Evolutionary conservation across 305 asterid genomes (phyloP).

Genomic region (Coffea humblotiana): DNA sequence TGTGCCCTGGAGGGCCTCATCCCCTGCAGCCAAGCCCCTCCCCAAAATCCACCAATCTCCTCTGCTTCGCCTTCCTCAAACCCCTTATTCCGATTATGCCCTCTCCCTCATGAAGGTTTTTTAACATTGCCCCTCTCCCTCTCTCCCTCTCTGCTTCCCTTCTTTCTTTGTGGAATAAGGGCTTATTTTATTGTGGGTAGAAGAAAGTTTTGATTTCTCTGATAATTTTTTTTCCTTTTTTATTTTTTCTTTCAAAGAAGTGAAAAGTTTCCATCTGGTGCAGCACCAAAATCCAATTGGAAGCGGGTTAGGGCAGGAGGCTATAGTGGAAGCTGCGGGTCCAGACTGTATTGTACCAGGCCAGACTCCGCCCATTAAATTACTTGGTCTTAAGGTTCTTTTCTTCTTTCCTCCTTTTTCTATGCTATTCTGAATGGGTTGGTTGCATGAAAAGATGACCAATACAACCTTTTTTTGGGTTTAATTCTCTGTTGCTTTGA

Average conservation of each 20-base stretch:
- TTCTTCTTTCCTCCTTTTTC: neutral
- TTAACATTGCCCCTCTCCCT: neutral
- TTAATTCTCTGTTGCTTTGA: neutral
- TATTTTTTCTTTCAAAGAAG: neutral
- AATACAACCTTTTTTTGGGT: neutral
- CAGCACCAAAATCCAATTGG: constrained; percentile 90
- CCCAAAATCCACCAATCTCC: constrained; percentile 93
- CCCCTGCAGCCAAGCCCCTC: constrained; percentile 54
- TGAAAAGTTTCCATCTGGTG: constrained; percentile 7
- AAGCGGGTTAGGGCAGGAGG: constrained; percentile 73
- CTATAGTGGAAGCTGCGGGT: constrained; percentile 90
- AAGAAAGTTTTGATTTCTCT: neutral
- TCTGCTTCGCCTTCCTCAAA: constrained; percentile 64
- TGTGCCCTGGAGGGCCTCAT: constrained; percentile 80
- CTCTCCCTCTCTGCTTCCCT: neutral
- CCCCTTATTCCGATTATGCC: constrained; percentile 62
- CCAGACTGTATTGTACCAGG: constrained; percentile 98
- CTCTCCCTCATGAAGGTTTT: constrained; percentile 76
- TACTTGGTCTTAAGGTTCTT: constrained; percentile 85
- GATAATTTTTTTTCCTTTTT: neutral
- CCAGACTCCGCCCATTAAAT: constrained; percentile 65
- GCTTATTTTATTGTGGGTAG: neutral
- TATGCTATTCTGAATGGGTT: constrained; percentile 8
- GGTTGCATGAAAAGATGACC: neutral
- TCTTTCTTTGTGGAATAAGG: neutral